Base-by-base conservation (phyloP, 768 basidiomycete species). In the Cystofilobasidium capitatum region DNA sequence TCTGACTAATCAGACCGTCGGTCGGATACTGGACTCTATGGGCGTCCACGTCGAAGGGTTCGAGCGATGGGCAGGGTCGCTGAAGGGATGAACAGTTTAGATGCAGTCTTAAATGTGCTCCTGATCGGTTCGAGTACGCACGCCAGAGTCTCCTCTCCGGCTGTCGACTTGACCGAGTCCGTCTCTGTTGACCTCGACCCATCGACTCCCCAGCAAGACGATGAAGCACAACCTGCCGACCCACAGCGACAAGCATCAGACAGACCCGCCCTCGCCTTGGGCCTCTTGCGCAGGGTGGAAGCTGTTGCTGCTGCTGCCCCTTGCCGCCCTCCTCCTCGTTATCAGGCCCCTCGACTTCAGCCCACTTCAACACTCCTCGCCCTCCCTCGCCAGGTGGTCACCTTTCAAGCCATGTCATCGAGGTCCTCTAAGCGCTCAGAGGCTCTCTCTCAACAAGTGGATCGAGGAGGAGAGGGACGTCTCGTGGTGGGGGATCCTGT, bases 1-100 rank as follows among this genome's bases (percentile, higher is more conserved):
- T 36, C 45, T 64, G 20, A 35, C 55, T 16, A 55, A 64, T 37
- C 63, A 64, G 35, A 64, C 44, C 22, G 63, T 64, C 16, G 63
- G 63, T 0, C 31, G 63, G 2, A 55, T 64, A 3, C 47, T 64
- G 12, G 63, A 64, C 63, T 35, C 45, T 16, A 55, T 55, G 49
- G 51, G 63, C 1, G 35, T 64, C n/a, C 63, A 64, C 37, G 54
- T 57, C 0, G 63, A 64, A 40, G 63, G 63, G 6, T 64, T 64
- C 24, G 63, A 55, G 63, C 49, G 63, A 10, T 64, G 63, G 63
- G 45, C 49, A 13, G 63, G 63, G 0, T 64, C 47, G 22, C 49
- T 47, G 33, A 63, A 47, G 49, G 22, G n/a, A 9, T 54, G 31
- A 54, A n/a, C n/a, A n/a, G n/a, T n/a, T n/a, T n/a, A n/a, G n/a